These are phyloP conservation scores for Hymenoscyphus fructigenus DNA, from an alignment of 2,329 filamentous ascomycete genomes.

Conservation along the genomic window DNA sequence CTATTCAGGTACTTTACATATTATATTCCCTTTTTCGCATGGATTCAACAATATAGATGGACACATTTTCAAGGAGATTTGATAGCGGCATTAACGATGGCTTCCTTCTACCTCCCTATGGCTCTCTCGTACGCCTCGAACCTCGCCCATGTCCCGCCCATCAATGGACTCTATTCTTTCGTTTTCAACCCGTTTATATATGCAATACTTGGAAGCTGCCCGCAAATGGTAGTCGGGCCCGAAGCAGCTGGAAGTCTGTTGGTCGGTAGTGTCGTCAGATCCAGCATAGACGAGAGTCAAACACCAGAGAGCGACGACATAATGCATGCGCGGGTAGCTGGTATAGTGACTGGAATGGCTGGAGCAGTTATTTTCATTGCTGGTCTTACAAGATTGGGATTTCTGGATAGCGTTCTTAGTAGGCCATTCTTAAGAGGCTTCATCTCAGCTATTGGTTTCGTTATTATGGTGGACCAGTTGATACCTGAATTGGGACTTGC, in stretches of 20 bases:
- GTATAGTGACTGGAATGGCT: slow-evolving; percentile 83
- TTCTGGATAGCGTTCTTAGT: slow-evolving; percentile 91
- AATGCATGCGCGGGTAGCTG: slow-evolving; percentile 78
- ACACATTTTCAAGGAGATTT: slow-evolving; percentile 83
- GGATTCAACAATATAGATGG: slow-evolving; percentile 84
- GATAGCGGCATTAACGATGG: slow-evolving; percentile 86
- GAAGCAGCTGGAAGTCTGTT: slow-evolving; percentile 92
- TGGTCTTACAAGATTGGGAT: slow-evolving; percentile 81
- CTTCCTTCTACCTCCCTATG: slow-evolving; percentile 99
- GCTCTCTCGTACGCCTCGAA: slow-evolving; percentile 90
- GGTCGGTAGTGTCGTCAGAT: slow-evolving; percentile 81
- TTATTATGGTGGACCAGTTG: slow-evolving; percentile 92
- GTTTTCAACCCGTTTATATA: slow-evolving; percentile 92
- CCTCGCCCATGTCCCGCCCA: slow-evolving; percentile 86
- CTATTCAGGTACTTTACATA: slow-evolving; percentile 77
- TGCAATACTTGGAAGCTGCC: slow-evolving; percentile 85
- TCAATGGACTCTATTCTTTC: slow-evolving; percentile 92
- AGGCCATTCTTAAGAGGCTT: slow-evolving; percentile 91
- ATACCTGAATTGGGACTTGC: slow-evolving; percentile 85
- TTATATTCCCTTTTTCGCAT: slow-evolving; percentile 88
- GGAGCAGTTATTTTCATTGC: slow-evolving; percentile 87
- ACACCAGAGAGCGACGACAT: slow-evolving; percentile 62
- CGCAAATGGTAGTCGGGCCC: slow-evolving; percentile 90
- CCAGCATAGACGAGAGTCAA: slow-evolving; percentile 68
- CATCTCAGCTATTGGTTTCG: slow-evolving; percentile 94